Evolutionary conservation across 1,139 yeast species (phyloP), one percentile per base, ranked within the genome.

Genomic region (Saccharomyces hybrid): DNA sequence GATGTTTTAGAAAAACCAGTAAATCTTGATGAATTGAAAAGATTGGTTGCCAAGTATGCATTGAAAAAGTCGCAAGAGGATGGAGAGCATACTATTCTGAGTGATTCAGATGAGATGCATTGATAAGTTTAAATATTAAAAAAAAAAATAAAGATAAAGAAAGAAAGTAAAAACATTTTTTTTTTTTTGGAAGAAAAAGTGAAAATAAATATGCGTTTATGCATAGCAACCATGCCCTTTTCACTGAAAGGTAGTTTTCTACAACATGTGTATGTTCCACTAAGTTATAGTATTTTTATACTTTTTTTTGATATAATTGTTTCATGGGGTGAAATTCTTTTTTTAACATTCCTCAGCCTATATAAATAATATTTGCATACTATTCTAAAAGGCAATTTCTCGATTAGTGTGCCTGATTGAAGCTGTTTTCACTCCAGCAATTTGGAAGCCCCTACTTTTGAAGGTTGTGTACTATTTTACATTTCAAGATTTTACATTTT

Each of bases 1-100:
- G 84, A 81, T 51, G 83, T 87, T 2, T 70, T 90, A 46, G 95
- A 87, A 64, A 88, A 87, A 66, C 96, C 97, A 0, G 79, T 85
- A 3, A 81, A 80, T 2, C 65, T 70, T 51, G 73, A 70, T 42
- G 77, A 78, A 55, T 64, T 84, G 49, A 69, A 72, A 42, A 58
- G 59, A 19, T 57, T 71, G 19, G 52, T 68, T 14, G 62, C 71
- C 4, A 68, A 65, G 52, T 68, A 66, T 53, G 65, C 72, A 0
- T 55, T 69, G 29, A 58, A 59, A 51, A 69, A 67, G 56, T 64
- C 64, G 16, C 71, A 69, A 55, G 61, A 57, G 31, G 44, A 38
- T 38, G 69, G 66, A 44, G 71, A 68, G 42, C 68, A 69, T 5
- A 62, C 69, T 0, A 57, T 69, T 4, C 46, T 65, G 19, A 68